phyloP scores from a whole-genome alignment of 495 filamentous ascomycete genomes.

The Neurospora tetraspora region DNA sequence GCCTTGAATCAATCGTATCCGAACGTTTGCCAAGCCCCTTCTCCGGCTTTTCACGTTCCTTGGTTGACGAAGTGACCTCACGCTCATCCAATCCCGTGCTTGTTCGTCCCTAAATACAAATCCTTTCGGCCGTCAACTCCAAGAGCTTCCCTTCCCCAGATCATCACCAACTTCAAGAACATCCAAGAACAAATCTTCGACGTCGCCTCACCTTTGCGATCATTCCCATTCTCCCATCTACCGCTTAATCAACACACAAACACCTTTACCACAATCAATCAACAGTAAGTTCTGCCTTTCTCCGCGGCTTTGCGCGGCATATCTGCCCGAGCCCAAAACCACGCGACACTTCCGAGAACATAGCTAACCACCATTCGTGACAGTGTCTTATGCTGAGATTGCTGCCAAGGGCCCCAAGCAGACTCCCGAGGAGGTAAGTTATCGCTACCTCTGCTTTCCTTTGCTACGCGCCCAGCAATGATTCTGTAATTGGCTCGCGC shows the following conservation, averaged over 20 bases:
- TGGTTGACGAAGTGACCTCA: not conserved
- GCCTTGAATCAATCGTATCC: no score
- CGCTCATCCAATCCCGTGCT: not conserved
- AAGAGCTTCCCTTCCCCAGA: not conserved
- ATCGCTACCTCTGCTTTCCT: not conserved
- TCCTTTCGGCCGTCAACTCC: not conserved
- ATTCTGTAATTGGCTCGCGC: not conserved
- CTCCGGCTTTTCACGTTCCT: not conserved
- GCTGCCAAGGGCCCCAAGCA: constrained; percentile 66
- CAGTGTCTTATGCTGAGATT: constrained; percentile 71
- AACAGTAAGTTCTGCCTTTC: constrained; percentile 1
- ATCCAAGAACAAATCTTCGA: not conserved
- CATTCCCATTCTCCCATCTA: not conserved
- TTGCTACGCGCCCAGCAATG: not conserved
- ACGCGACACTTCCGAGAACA: not conserved
- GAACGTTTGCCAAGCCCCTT: not conserved
- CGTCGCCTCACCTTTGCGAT: not conserved
- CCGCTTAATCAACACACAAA: not conserved
- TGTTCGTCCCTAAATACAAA: not conserved
- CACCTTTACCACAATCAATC: not conserved
- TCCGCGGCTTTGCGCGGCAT: not conserved
- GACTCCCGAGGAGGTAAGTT: constrained; percentile 55
- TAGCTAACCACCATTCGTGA: not conserved
- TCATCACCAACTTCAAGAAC: not conserved
- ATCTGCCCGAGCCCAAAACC: not conserved